Conservation (phyloP, 169 alveolate genomes). For the Eimeria praecox region DNA sequence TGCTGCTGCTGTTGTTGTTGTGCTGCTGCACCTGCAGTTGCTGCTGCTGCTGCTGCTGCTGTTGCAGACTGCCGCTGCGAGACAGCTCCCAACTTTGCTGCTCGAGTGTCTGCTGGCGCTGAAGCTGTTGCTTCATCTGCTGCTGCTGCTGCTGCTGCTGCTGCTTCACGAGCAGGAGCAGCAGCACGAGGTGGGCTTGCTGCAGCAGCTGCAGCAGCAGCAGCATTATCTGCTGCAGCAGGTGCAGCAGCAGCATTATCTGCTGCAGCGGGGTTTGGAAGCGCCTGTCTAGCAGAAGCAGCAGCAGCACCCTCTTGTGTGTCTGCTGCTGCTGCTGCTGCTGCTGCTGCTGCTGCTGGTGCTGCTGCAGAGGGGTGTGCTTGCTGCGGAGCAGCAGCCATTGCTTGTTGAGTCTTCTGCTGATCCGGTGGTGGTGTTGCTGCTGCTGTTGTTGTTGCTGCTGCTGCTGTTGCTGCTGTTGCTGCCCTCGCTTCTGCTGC, state of each 20-base stretch:
- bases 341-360: not conserved
- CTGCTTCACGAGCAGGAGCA: slow-evolving; percentile 4
- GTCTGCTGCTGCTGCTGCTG: not conserved
- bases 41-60: slow-evolving; percentile 9
- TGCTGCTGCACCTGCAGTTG: not conserved
- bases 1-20: slow-evolving; percentile 10
- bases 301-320: not conserved
- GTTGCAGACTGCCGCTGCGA: slow-evolving; percentile 13
- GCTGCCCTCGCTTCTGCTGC: not conserved
- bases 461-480: not conserved
- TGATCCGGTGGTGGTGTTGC: not conserved
- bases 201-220: slow-evolving; percentile 27
- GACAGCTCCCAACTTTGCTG: slow-evolving; percentile 1
- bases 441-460: not conserved
- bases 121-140: slow-evolving; percentile 37
- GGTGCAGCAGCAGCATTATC: not conserved
- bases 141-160: slow-evolving; percentile 10
- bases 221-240: not conserved
- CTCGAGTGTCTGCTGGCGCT: slow-evolving; percentile 26
- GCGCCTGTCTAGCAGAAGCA: slow-evolving; percentile 30
- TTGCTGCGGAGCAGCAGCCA: no score
- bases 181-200: not conserved
- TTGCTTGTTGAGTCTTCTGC: no score
- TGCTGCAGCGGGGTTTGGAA: not conserved
- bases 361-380: no score